Evolutionary conservation across 805 yeast genomes (phyloP).

Genomic region (Kazachstania viticola): DNA sequence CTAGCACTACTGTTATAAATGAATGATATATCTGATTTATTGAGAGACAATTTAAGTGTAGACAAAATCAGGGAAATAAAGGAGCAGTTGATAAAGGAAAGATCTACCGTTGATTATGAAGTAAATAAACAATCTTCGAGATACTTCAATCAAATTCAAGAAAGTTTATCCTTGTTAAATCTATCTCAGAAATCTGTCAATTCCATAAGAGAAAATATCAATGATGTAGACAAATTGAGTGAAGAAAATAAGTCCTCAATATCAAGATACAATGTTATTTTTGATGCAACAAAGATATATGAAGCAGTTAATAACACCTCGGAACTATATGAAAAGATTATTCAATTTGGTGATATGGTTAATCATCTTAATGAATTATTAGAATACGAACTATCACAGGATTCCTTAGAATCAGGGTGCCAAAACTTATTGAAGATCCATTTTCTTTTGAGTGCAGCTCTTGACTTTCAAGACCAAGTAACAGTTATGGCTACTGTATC

Average conservation of each 20-base stretch:
- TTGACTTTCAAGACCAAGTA: slow-evolving; percentile 73
- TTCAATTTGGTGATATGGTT: slow-evolving; percentile 41
- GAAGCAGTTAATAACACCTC: slow-evolving; percentile 64
- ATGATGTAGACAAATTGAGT: slow-evolving; percentile 37
- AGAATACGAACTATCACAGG: slow-evolving; percentile 29
- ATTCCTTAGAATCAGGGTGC: slow-evolving; percentile 29
- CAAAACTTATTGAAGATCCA: slow-evolving; percentile 57
- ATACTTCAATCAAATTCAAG: slow-evolving; percentile 46
- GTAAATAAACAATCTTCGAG: slow-evolving; percentile 57
- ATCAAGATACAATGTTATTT: slow-evolving; percentile 56
- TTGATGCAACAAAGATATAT: slow-evolving; percentile 53
- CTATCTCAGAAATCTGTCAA: slow-evolving; percentile 36
- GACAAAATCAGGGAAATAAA: slow-evolving; percentile 41
- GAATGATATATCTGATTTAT: slow-evolving; percentile 21
- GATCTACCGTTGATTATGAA: slow-evolving; percentile 63
- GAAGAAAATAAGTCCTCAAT: slow-evolving; percentile 49
- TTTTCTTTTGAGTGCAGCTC: slow-evolving; percentile 51
- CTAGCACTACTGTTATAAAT: too few relatives aligned
- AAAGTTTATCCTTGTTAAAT: slow-evolving; percentile 30
- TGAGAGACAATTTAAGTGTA: slow-evolving; percentile 38
- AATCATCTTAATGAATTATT: slow-evolving; percentile 42
- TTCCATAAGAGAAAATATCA: slow-evolving; percentile 35
- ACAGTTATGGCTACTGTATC: slow-evolving; percentile 39
- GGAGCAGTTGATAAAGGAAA: slow-evolving; percentile 54
- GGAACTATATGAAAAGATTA: slow-evolving; percentile 49